Base-by-base conservation (phyloP, 768 basidiomycete species). In the Strobilomyces confusus region DNA sequence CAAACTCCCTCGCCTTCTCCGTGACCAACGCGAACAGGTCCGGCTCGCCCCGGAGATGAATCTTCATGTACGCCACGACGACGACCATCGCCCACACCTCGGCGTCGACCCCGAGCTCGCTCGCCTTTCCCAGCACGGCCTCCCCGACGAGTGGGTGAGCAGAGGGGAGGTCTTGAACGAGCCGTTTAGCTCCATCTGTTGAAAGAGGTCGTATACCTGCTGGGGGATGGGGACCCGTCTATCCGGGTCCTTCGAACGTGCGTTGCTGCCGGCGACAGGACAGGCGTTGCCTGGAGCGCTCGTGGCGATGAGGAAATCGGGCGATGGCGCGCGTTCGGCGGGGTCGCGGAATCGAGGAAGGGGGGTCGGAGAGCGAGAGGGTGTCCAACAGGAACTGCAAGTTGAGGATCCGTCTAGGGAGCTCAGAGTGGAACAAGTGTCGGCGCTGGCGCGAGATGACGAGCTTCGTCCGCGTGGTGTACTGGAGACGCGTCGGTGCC, bases 21-120 rank as follows among this genome's bases (percentile, higher is more conserved):
- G 67, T 44, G 48, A 81, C 53, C 49, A 76, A 67, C 1, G 75
- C 72, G 58, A 77, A 54, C 25, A 82, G 54, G 23, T 81, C 76
- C 20, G 66, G 75, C 11, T 67, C 69, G 8, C 49, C 49, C 29
- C 60, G 56, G 20, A 80, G 55, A 34, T 71, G 67, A 36, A 58
- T 73, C 56, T 66, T 60, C 61, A 83, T 58, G 52, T 73, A 84
- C 1, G 77, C 81, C 23, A 75, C 65, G 9, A 71, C 73, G 17
- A 81, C 64, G 5, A 72, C 72, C 3, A 80, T 82, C 30, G 76
- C 72, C 82, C 82, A 83, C 9, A 77, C 55, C 11, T 47, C 65
- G 20, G 49, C 62, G 42, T 75, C 74, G 8, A 71, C 63, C n/a
- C 61, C 59, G 17, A 65, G 44, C 5, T 64, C 68, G 15, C 50